Evolutionary conservation across 371 early-diverging fungal species (phyloP), one percentile per base, ranked within the genome.

Genomic region (Mortierella sp.): DNA sequence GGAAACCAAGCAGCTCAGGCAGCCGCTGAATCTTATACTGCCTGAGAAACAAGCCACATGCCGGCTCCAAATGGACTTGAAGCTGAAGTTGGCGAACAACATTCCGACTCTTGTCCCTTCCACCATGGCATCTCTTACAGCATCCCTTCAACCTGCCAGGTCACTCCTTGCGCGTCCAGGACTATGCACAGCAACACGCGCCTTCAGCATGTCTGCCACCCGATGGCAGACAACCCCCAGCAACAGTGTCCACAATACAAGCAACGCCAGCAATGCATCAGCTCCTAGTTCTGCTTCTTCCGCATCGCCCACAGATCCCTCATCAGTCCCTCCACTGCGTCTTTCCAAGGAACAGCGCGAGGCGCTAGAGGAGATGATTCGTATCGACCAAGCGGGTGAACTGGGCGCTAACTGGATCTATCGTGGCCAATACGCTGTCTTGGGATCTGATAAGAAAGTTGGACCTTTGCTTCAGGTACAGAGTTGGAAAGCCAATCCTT

Each of bases 321-420:
- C 58, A 41, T 58, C 21, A 3, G 48, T 58, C 1, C 63, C 73
- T 14, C 76, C 76, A 19, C 65, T 76, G 9, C 69, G 69, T 22
- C 62, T 76, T 17, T 76, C 76, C 4, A 63, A 61, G 39, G 76
- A 68, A 25, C 76, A 76, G 34, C 76, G 76, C 27, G 81, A 50
- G 14, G n/a, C 61, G 28, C 61, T 76, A 21, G 76, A 63, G 52
- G 69, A 76, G 40, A 94, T 97, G 90, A 86, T 98, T 48, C 91
- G 98, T 22, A 93, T 98, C 19, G 94, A 98, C 79, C 97, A 98
- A 56, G 97, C 98, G 2, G 98, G 98, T 34, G 98, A 98, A 80
- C 88, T 96, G 8, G 97, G 96, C 3, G 98, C 98, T 28, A 93
- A 95, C 67, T 92, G 85, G 58, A 98, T 98, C 63, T 98, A 98